phyloP scores from a whole-genome alignment of 371 early-diverging fungal species.

The Syncephalastrum sp. region DNA sequence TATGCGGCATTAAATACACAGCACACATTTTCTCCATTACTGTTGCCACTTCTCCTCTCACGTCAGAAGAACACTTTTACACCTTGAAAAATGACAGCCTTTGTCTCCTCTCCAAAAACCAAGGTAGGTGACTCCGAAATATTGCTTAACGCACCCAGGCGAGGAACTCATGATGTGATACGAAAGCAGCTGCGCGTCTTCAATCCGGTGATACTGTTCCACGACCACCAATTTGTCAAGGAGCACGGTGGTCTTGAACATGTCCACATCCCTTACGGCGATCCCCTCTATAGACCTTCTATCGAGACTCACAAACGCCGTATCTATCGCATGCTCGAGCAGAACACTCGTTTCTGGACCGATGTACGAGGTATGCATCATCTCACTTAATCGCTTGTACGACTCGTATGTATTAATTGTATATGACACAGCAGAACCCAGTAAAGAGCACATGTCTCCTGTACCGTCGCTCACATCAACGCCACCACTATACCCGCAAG shows the following conservation, averaged over 20 bases:
- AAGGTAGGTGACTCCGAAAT: too few species aligned
- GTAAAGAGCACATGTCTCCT: conserved; percentile 10
- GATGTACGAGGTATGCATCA: conserved; percentile 24
- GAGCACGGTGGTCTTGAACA: conserved; percentile 28
- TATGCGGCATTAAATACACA: too few species aligned
- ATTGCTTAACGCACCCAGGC: too few species aligned
- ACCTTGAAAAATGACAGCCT: too few species aligned
- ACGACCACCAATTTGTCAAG: conserved; percentile 35
- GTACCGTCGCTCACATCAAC: conserved; percentile 19
- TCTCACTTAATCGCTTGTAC: not conserved
- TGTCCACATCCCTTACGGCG: conserved; percentile 31
- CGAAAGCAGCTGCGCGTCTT: conserved; percentile 23
- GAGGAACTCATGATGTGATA: not conserved
- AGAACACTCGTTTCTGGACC: conserved; percentile 34
- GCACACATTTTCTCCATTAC: too few species aligned
- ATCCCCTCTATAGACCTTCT: conserved; percentile 28
- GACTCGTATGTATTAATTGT: not conserved
- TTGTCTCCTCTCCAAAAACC: too few species aligned
- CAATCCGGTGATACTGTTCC: conserved; percentile 39
- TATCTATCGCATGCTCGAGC: conserved; percentile 32
- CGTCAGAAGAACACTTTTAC: too few species aligned
- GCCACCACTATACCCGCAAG: conserved; percentile 22
- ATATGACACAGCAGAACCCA: conserved; percentile 7
- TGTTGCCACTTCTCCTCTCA: too few species aligned
- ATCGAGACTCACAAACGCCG: conserved; percentile 30